Percentiles rank a stretch among this genome's conserved stretches.
These are phyloP conservation scores for Mucor plumbeus DNA, from an alignment of 371 early-diverging fungal species.

Conservation along the genomic window DNA sequence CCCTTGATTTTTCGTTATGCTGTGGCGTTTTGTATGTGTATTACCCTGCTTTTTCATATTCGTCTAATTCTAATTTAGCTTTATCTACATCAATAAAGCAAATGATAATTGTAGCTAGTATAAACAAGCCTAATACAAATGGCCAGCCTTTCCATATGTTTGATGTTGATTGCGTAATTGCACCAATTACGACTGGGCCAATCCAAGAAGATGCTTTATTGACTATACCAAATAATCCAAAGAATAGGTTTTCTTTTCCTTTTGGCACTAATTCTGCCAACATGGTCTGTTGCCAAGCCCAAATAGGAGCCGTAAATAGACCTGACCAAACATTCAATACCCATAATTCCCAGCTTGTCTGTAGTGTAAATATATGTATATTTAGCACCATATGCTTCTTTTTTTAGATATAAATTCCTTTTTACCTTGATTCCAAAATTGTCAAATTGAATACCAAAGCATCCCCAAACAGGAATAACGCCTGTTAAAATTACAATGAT, in stretches of 20 bases:
- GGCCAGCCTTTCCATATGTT: slow-evolving; percentile 39
- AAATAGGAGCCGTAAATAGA: slow-evolving; percentile 49
- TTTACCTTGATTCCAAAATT: slow-evolving; percentile 34
- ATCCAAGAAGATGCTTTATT: slow-evolving; percentile 69
- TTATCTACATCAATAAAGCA: slow-evolving; percentile 55
- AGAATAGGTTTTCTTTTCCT: slow-evolving; percentile 61
- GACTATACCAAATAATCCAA: slow-evolving; percentile 62
- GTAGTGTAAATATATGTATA: not conserved
- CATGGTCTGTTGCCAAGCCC: slow-evolving; percentile 45
- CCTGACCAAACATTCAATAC: slow-evolving; percentile 49
- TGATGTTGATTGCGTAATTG: slow-evolving; percentile 49
- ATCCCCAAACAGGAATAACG: slow-evolving; percentile 42
- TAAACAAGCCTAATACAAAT: slow-evolving; percentile 50
- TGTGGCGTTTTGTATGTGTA: not conserved
- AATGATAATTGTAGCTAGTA: slow-evolving; percentile 43
- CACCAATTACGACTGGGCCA: slow-evolving; percentile 66
- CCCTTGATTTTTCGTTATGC: slow-evolving; percentile 1
- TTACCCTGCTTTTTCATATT: slow-evolving; percentile 22
- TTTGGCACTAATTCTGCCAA: slow-evolving; percentile 56
- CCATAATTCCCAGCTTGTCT: slow-evolving; percentile 40
- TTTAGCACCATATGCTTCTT: not conserved
- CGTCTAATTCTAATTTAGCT: slow-evolving; percentile 52
- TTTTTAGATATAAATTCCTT: not conserved
- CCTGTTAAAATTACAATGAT: slow-evolving; percentile 36
- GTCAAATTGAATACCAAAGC: slow-evolving; percentile 36